Conservation (phyloP, 129 eudicot species). For the Arctium minus region DNA sequence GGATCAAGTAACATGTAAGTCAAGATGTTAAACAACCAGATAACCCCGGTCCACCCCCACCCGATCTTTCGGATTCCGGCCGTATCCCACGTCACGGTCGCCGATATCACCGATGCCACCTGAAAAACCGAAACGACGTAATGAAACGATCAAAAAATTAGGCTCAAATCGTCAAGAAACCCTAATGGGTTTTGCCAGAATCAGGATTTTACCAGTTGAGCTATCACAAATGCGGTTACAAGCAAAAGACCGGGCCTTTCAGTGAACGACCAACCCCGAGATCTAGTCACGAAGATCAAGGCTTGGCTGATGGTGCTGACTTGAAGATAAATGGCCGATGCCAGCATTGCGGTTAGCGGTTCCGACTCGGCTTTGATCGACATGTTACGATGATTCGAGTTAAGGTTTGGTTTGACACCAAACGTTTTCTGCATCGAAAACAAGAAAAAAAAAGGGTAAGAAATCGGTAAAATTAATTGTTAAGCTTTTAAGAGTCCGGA, state of each 20-base stretch:
- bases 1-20: slow-evolving; percentile 74
- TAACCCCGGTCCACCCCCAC: slow-evolving; percentile 88
- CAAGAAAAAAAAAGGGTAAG: not conserved
- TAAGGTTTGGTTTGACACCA: slow-evolving; percentile 40
- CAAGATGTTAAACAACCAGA: slow-evolving; percentile 69
- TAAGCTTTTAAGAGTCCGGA: not conserved
- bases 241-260: slow-evolving; percentile 84
- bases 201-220: slow-evolving; percentile 60
- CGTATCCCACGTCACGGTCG: slow-evolving; percentile 46
- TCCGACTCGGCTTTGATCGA: slow-evolving; percentile 29
- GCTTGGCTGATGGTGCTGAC: slow-evolving; percentile 93
- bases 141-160: not conserved
- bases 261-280: slow-evolving; percentile 70
- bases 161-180: not conserved
- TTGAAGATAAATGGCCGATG: slow-evolving; percentile 87
- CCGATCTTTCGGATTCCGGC: slow-evolving; percentile 76
- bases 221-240: slow-evolving; percentile 62
- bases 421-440: slow-evolving; percentile 45
- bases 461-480: not conserved
- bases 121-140: not conserved
- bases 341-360: slow-evolving; percentile 45
- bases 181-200: not conserved
- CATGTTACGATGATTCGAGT: slow-evolving; percentile 42
- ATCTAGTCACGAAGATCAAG: slow-evolving; percentile 78
- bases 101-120: slow-evolving; percentile 77